Conservation (phyloP, 495 filamentous ascomycete species). For the Hapsidospora chrysogenum region DNA sequence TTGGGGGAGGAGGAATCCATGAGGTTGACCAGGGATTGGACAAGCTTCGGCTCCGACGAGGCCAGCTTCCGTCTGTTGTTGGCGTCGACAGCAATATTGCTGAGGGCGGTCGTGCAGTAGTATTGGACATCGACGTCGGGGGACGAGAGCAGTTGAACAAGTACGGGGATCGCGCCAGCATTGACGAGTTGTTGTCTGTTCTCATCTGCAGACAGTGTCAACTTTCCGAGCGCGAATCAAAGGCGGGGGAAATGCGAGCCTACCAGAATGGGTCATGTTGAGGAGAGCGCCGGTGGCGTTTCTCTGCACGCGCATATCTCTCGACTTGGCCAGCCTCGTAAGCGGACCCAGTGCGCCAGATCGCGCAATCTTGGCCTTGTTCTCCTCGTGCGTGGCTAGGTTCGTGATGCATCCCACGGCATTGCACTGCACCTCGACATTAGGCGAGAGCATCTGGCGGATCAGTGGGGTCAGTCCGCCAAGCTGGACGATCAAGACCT, state of each 20-base stretch:
- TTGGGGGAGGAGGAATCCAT: slow-evolving; percentile 97
- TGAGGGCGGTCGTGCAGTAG: slow-evolving; percentile 95
- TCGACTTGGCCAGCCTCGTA: slow-evolving; percentile 85
- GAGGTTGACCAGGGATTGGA: slow-evolving; percentile 82
- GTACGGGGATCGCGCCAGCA: slow-evolving; percentile 87
- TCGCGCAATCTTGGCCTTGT: slow-evolving; percentile 95
- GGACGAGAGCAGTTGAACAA: slow-evolving; percentile 85
- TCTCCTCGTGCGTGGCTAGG: slow-evolving; percentile 93
- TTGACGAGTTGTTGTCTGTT: slow-evolving; percentile 95
- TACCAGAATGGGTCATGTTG: slow-evolving; percentile 99
- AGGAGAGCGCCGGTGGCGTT: slow-evolving; percentile 92
- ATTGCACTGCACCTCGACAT: slow-evolving; percentile 98
- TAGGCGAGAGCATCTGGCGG: slow-evolving; percentile 95
- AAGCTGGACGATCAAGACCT: slow-evolving; percentile 83
- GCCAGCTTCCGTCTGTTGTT: slow-evolving; percentile 81
- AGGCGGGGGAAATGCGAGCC: slow-evolving; percentile 6
- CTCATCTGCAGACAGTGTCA: slow-evolving; percentile 47
- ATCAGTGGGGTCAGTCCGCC: slow-evolving; percentile 86
- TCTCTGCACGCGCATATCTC: slow-evolving; percentile 95
- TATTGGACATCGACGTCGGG: slow-evolving; percentile 95
- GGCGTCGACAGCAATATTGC: slow-evolving; percentile 93
- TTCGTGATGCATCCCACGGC: slow-evolving; percentile 98
- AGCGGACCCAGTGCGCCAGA: slow-evolving; percentile 84
- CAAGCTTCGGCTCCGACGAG: slow-evolving; percentile 71
- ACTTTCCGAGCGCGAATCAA: background rate